These are phyloP conservation scores for Psilocybe subaeruginosa DNA, from an alignment of 768 basidiomycete species.

Conservation along the genomic window DNA sequence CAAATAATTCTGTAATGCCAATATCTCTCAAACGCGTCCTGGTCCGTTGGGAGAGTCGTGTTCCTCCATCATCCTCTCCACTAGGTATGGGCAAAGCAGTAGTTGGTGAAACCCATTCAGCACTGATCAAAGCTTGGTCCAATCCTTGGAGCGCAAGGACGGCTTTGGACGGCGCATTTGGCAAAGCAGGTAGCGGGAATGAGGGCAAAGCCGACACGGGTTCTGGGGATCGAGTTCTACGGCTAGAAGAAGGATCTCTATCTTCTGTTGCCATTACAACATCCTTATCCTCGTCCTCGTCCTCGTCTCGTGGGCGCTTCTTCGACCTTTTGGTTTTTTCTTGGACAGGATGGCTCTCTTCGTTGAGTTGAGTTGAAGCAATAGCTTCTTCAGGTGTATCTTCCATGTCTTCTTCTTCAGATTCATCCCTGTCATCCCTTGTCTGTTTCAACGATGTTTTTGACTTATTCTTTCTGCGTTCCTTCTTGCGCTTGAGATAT, in stretches of 20 bases:
- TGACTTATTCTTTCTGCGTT: slow-evolving; percentile 28
- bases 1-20: slow-evolving; percentile 87
- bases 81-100: slow-evolving; percentile 46
- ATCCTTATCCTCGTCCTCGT: slow-evolving; percentile 6
- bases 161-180: slow-evolving; percentile 69
- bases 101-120: slow-evolving; percentile 67
- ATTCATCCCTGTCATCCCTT: slow-evolving; percentile 4
- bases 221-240: slow-evolving; percentile 12
- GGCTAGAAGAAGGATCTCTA: not conserved
- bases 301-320: slow-evolving; percentile 8
- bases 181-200: slow-evolving; percentile 70
- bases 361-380: not conserved
- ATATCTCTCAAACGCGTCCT: slow-evolving; percentile 68
- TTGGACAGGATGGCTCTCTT: not conserved
- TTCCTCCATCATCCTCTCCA: slow-evolving; percentile 41
- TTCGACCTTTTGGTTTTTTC: slow-evolving; percentile 8
- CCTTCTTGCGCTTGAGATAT: slow-evolving; percentile 33
- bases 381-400: not conserved
- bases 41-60: slow-evolving; percentile 61
- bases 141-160: slow-evolving; percentile 79
- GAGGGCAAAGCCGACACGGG: slow-evolving; percentile 50
- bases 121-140: slow-evolving; percentile 71
- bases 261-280: slow-evolving; percentile 10
- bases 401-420: slow-evolving; percentile 9
- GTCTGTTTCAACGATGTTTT: slow-evolving; percentile 11